Percentiles rank a stretch among this genome's conserved stretches.
Conservation (phyloP, 2,329 filamentous ascomycete genomes). For the Penicillium sp. region DNA sequence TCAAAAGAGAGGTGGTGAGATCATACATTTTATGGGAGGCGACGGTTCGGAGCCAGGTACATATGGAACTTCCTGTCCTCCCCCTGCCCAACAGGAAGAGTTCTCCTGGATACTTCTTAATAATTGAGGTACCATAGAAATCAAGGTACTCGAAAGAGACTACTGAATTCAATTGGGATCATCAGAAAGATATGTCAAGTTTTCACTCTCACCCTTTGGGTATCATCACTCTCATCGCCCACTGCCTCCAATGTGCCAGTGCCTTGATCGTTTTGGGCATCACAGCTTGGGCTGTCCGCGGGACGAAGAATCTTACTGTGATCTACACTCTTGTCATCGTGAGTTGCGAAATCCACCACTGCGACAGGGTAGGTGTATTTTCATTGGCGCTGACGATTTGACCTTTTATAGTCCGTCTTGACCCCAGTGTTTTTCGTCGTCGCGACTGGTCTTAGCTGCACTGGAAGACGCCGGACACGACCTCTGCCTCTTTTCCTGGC, state of each 20-base stretch:
- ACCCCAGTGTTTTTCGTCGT: slow-evolving; percentile 8
- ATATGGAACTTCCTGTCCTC: too few relatives aligned
- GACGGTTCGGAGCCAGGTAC: neutral
- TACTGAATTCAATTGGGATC: neutral
- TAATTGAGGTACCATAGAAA: too few relatives aligned
- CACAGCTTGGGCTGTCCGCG: slow-evolving; percentile 15
- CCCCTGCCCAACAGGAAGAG: too few relatives aligned
- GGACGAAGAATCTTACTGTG: slow-evolving; percentile 15
- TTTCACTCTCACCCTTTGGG: slow-evolving; percentile 10
- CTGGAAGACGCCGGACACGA: slow-evolving; percentile 6
- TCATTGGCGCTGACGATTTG: neutral
- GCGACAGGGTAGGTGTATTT: too few relatives aligned
- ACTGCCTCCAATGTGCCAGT: slow-evolving; percentile 9
- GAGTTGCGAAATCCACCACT: neutral
- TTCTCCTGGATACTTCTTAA: too few relatives aligned
- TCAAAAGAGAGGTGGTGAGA: neutral
- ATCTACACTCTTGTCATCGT: slow-evolving; percentile 15
- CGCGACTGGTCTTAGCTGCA: slow-evolving; percentile 4
- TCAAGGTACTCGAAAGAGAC: too few relatives aligned
- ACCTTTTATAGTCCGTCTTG: slow-evolving; percentile 5
- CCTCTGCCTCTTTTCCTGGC: slow-evolving; percentile 9
- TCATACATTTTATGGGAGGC: slow-evolving; percentile 1
- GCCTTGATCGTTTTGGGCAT: slow-evolving; percentile 17
- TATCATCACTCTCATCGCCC: slow-evolving; percentile 6
- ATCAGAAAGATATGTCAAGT: slow-evolving; percentile 1